Percentiles rank a stretch among this genome's conserved stretches.
Evolutionary conservation across 305 asterid genomes (phyloP).

Genomic region (Stenogyne calaminthoides): DNA sequence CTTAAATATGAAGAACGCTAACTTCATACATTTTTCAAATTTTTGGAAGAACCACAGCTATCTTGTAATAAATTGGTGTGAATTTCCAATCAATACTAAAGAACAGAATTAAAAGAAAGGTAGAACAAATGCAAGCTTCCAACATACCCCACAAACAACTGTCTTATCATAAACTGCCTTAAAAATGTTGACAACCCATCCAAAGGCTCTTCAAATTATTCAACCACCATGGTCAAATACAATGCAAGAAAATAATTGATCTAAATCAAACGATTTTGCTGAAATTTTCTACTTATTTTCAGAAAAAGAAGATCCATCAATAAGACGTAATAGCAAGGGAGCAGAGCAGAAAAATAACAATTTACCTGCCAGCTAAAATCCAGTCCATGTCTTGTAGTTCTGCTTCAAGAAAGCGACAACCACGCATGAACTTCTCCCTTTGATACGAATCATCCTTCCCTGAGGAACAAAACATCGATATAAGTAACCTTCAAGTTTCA

Average conservation of each 20-base stretch:
- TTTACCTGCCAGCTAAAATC: constrained; percentile 76
- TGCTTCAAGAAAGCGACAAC: constrained; percentile 96
- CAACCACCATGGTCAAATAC: constrained; percentile 45
- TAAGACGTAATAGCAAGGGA: background rate
- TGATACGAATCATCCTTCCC: constrained; percentile 76
- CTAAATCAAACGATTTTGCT: constrained; percentile 14
- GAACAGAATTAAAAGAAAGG: background rate
- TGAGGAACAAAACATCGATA: constrained; percentile 40
- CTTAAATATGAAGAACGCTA: too few species aligned
- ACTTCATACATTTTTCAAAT: background rate
- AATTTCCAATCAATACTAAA: background rate
- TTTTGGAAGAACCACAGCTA: background rate
- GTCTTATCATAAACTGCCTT: constrained; percentile 35
- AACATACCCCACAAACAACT: constrained; percentile 50
- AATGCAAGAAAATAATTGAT: constrained; percentile 30
- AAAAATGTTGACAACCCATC: constrained; percentile 36
- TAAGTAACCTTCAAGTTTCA: constrained; percentile 21
- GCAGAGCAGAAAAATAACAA: background rate
- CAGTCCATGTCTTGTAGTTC: constrained; percentile 96
- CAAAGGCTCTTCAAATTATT: constrained; percentile 35
- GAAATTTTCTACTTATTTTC: background rate
- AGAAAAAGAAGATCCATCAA: background rate
- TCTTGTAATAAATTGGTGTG: background rate
- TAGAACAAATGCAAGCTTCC: constrained; percentile 26
- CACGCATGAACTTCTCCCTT: constrained; percentile 91